Percentiles rank a stretch among this genome's conserved stretches.
phyloP scores from a whole-genome alignment of 73 alveolate species.

The Symbiodinium pilosum region DNA sequence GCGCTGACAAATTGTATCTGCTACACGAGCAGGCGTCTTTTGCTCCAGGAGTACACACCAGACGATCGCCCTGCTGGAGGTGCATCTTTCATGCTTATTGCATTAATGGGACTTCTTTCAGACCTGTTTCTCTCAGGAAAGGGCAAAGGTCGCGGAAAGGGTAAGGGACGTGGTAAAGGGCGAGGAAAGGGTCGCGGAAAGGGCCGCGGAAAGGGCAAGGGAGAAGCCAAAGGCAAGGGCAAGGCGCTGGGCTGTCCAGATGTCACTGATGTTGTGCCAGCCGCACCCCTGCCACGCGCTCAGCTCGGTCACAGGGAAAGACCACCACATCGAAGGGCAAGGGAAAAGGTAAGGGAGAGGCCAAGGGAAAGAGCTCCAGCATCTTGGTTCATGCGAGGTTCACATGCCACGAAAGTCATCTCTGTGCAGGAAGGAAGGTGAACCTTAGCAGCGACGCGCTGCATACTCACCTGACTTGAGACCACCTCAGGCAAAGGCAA shows the following conservation, averaged over 20 bases:
- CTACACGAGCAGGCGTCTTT: background rate
- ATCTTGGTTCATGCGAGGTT: background rate
- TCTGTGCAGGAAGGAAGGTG: too few species aligned
- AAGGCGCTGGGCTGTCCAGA: background rate
- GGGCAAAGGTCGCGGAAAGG: slow-evolving; percentile 18
- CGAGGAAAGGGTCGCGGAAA: background rate
- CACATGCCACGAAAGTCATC: too few species aligned
- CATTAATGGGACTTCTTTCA: too few species aligned
- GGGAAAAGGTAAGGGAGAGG: background rate
- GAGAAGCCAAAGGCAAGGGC: slow-evolving; percentile 6
- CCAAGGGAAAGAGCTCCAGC: slow-evolving; percentile 13
- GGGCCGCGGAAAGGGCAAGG: slow-evolving; percentile 1
- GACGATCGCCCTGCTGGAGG: slow-evolving; percentile 24
- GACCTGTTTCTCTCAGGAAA: background rate
- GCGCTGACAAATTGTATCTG: background rate
- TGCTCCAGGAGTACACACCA: background rate
- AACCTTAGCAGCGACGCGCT: too few species aligned
- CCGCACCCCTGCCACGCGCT: too few species aligned
- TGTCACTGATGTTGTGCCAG: too few species aligned
- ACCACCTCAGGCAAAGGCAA: slow-evolving; percentile 4
- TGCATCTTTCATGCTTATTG: too few species aligned
- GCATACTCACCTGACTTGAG: too few species aligned
- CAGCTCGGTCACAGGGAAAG: slow-evolving; percentile 9
- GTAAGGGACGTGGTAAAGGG: background rate
- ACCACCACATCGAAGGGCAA: background rate